Evolutionary conservation across 768 basidiomycete species (phyloP).

Genomic region (Hygrophorus russula): DNA sequence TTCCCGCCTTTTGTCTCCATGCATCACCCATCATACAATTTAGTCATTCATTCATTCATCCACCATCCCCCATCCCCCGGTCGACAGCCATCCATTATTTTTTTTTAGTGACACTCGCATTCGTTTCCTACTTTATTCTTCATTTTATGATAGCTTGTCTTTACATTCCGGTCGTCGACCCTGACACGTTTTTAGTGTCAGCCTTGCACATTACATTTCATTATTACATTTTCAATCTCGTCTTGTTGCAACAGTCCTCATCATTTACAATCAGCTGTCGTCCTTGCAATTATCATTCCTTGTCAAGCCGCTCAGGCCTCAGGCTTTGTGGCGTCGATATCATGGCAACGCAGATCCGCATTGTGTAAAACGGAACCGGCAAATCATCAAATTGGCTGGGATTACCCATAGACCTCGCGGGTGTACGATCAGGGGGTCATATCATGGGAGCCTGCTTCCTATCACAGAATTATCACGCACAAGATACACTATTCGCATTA

Average conservation of each 20-base stretch:
- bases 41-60: slow-evolving; percentile 45
- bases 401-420: no score
- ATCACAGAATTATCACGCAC: no score
- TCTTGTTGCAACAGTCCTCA: slow-evolving; percentile 11
- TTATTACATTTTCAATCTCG: background rate
- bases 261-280: slow-evolving; percentile 13
- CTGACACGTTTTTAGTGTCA: slow-evolving; percentile 6
- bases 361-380: no score
- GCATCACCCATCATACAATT: slow-evolving; percentile 21
- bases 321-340: background rate
- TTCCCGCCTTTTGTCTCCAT: slow-evolving; percentile 12
- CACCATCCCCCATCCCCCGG: slow-evolving; percentile 37
- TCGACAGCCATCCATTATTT: slow-evolving; percentile 39
- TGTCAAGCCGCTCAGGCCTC: slow-evolving; percentile 1
- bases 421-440: no score
- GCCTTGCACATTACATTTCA: background rate
- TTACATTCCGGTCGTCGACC: slow-evolving; percentile 12
- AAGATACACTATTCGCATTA: no score
- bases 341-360: no score
- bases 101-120: slow-evolving; percentile 32
- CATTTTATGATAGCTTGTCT: slow-evolving; percentile 24
- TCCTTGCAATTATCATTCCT: slow-evolving; percentile 7
- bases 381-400: no score
- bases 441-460: no score
- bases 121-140: slow-evolving; percentile 34